Evolutionary conservation across 2,329 filamentous ascomycete genomes (phyloP).

Genomic region (Ascochyta fabae): DNA sequence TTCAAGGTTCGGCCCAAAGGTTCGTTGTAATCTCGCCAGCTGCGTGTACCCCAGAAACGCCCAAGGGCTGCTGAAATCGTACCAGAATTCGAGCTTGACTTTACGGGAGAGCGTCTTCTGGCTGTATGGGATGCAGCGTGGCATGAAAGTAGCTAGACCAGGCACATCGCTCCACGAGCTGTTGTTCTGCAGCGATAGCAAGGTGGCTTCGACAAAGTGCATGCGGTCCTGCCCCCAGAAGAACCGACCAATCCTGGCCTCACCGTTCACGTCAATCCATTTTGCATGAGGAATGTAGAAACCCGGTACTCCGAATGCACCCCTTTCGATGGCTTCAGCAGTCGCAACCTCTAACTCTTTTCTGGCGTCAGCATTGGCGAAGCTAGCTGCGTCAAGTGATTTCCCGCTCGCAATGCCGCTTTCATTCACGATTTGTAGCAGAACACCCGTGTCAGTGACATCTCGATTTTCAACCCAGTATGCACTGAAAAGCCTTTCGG

Average conservation of each 20-base stretch:
- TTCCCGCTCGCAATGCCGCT: conserved; percentile 28
- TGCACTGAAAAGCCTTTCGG: conserved; percentile 35
- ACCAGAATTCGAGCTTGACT: conserved; percentile 43
- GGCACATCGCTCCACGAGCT: conserved; percentile 19
- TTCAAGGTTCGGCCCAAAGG: conserved; percentile 33
- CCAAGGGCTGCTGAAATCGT: conserved; percentile 46
- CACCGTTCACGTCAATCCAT: conserved; percentile 27
- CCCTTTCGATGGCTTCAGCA: conserved; percentile 37
- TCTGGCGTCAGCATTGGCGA: conserved; percentile 29
- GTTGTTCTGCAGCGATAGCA: conserved; percentile 21
- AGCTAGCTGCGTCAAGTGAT: conserved; percentile 16
- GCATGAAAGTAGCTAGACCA: conserved; percentile 31
- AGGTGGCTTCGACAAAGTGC: conserved; percentile 45
- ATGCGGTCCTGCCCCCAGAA: conserved; percentile 48
- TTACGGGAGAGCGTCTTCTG: conserved; percentile 5
- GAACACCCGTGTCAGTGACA: conserved; percentile 27
- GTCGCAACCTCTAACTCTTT: conserved; percentile 36
- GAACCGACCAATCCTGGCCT: conserved; percentile 29
- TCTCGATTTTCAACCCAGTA: conserved; percentile 46
- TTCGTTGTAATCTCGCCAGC: conserved; percentile 33
- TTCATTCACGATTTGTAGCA: conserved; percentile 34
- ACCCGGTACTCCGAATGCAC: conserved; percentile 44
- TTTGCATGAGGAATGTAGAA: conserved; percentile 41
- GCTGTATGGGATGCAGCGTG: conserved; percentile 24
- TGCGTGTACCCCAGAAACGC: conserved; percentile 46